A percentile compares a stretch with the other conserved stretches of the same genome.
Evolutionary conservation across 805 yeast genomes (phyloP).

Genomic region (Candida xyloterini): DNA sequence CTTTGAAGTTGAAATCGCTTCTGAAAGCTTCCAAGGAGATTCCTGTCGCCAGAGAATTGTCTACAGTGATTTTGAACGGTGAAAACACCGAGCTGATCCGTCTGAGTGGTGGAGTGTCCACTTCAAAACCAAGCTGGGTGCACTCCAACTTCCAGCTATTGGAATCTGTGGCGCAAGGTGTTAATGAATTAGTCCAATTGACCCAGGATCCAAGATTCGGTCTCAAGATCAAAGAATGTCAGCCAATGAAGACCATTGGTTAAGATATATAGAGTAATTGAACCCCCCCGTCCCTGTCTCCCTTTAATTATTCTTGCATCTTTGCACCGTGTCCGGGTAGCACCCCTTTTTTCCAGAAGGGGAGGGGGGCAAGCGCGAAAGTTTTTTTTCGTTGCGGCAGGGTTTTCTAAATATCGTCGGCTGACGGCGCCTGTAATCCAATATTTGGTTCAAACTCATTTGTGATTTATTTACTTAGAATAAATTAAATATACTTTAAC

Average conservation of each 20-base stretch:
- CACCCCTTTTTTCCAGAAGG: background rate
- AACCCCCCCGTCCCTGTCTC: background rate
- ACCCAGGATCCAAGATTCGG: constrained; percentile 71
- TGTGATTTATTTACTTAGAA: constrained; percentile 9
- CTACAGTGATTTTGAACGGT: constrained; percentile 63
- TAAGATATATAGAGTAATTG: background rate
- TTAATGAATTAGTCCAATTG: constrained; percentile 54
- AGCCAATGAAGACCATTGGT: constrained; percentile 42
- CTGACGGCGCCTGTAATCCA: constrained; percentile 12
- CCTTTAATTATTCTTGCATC: constrained; percentile 1
- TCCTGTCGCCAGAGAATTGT: constrained; percentile 72
- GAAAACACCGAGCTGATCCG: constrained; percentile 58
- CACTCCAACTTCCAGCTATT: constrained; percentile 72
- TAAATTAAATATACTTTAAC: constrained; percentile 4
- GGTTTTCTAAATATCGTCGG: background rate
- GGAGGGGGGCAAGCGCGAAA: constrained; percentile 3
- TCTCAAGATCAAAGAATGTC: constrained; percentile 59
- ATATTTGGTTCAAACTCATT: constrained; percentile 3
- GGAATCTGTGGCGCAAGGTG: constrained; percentile 43
- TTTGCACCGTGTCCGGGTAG: constrained; percentile 8
- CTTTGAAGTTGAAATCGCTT: constrained; percentile 63
- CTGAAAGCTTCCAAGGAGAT: constrained; percentile 51
- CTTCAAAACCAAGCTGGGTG: constrained; percentile 79
- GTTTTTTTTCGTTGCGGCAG: background rate
- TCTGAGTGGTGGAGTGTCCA: constrained; percentile 73